A percentile compares a stretch with the other conserved stretches of the same genome.
These are phyloP conservation scores for Schizophyllum amplum DNA, from an alignment of 1,284 basidiomycete species.

Conservation along the genomic window DNA sequence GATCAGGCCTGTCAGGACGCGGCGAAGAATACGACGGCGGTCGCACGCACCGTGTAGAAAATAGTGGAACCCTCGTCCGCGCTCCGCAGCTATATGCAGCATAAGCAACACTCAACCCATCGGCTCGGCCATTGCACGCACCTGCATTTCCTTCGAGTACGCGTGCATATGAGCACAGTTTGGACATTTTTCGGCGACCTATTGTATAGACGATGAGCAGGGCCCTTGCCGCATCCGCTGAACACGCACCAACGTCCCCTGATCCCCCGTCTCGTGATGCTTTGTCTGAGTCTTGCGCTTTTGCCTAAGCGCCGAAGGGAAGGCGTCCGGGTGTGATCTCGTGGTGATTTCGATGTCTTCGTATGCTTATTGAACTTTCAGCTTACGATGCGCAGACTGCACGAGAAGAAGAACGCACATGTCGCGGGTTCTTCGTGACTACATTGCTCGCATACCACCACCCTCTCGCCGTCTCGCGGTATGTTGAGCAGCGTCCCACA, in stretches of 20 bases:
- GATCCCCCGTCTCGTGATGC: slow-evolving; percentile 66
- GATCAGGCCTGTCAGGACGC: slow-evolving; percentile 3
- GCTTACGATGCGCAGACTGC: neutral
- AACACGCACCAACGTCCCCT: slow-evolving; percentile 57
- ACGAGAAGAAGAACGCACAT: slow-evolving; percentile 46
- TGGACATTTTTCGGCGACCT: slow-evolving; percentile 93
- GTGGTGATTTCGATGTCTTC: slow-evolving; percentile 90
- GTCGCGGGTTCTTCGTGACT: slow-evolving; percentile 78
- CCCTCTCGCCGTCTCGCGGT: slow-evolving; percentile 70
- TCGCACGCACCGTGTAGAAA: slow-evolving; percentile 57
- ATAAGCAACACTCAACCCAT: slow-evolving; percentile 4
- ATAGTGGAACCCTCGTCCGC: slow-evolving; percentile 90
- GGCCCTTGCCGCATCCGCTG: neutral
- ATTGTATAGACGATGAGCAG: neutral
- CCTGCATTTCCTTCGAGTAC: slow-evolving; percentile 74
- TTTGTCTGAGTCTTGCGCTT: slow-evolving; percentile 91
- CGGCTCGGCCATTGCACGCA: slow-evolving; percentile 22
- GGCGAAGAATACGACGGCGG: slow-evolving; percentile 1
- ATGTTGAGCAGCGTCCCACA: slow-evolving; percentile 88
- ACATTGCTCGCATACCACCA: slow-evolving; percentile 85
- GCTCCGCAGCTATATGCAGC: slow-evolving; percentile 58
- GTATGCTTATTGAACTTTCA: slow-evolving; percentile 59
- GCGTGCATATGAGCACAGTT: slow-evolving; percentile 80
- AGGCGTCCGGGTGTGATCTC: slow-evolving; percentile 87
- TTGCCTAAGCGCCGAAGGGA: slow-evolving; percentile 83